These are phyloP conservation scores for Serendipita indica DNA, from an alignment of 768 basidiomycete genomes.

Conservation along the genomic window DNA sequence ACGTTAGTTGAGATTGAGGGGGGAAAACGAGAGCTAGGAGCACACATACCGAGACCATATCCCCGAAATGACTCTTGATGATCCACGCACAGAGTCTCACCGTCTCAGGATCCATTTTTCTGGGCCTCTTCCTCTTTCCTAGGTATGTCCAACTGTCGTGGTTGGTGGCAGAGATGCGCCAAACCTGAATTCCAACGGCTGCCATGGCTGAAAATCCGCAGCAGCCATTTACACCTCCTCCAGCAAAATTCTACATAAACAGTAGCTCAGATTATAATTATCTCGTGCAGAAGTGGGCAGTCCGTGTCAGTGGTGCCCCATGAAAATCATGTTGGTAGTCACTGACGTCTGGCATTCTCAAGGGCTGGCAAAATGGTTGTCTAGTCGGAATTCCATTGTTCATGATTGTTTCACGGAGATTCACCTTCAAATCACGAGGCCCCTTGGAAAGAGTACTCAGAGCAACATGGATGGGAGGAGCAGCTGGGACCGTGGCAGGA, in stretches of 20 bases:
- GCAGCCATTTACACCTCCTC: neutral
- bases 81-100: slow-evolving; percentile 47
- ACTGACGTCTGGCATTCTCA: neutral
- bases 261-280: neutral
- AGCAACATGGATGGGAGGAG: neutral
- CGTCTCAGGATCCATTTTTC: slow-evolving; percentile 53
- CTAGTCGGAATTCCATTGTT: neutral
- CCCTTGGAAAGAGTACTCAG: neutral
- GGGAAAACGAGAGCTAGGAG: neutral
- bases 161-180: neutral
- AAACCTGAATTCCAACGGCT: neutral
- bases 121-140: too few species aligned
- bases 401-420: neutral
- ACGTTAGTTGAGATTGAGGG: neutral
- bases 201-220: neutral
- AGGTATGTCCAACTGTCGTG: neutral
- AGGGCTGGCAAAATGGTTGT: slow-evolving; percentile 1
- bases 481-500: neutral
- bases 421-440: neutral
- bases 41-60: slow-evolving; percentile 43
- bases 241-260: neutral
- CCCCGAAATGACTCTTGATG: slow-evolving; percentile 49
- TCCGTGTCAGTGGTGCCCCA: neutral
- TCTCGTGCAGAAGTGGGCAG: neutral
- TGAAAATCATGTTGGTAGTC: neutral